Evolutionary conservation across 164 flowering plant genomes (phyloP).

Genomic region (Vitis labrusca): DNA sequence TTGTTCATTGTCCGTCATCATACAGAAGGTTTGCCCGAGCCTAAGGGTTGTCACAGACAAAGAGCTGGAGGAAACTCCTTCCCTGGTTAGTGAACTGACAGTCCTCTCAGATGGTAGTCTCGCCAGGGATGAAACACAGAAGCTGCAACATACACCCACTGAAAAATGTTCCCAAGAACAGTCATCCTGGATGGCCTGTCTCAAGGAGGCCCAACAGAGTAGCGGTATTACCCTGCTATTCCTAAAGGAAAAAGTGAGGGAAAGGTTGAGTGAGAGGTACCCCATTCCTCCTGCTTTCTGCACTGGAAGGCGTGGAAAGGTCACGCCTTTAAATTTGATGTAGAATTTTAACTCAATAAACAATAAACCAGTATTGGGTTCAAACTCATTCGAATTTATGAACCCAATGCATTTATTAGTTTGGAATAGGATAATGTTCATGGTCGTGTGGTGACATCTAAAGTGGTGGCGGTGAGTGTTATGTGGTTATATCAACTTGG

Average conservation of each 20-base stretch:
- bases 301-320: conserved; percentile 81
- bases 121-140: conserved; percentile 16
- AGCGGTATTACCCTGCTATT: conserved; percentile 18
- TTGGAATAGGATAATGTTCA: background rate
- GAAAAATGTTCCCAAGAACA: conserved; percentile 22
- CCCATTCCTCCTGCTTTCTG: conserved; percentile 62
- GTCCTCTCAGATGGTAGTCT: conserved; percentile 26
- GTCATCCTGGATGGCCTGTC: conserved; percentile 23
- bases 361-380: background rate
- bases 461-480: no score
- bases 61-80: conserved; percentile 48
- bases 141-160: conserved; percentile 7
- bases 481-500: no score
- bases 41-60: conserved; percentile 42
- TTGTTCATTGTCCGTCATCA: conserved; percentile 26
- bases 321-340: conserved; percentile 16
- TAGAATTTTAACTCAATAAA: background rate
- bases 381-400: background rate
- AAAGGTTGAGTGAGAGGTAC: conserved; percentile 69
- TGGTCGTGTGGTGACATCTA: background rate
- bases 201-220: conserved; percentile 25
- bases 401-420: background rate
- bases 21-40: conserved; percentile 28
- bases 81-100: conserved; percentile 18
- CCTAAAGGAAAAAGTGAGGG: conserved; percentile 32